Base-by-base conservation (phyloP, 2,329 filamentous ascomycete genomes). In the Neoascochyta sp. region DNA sequence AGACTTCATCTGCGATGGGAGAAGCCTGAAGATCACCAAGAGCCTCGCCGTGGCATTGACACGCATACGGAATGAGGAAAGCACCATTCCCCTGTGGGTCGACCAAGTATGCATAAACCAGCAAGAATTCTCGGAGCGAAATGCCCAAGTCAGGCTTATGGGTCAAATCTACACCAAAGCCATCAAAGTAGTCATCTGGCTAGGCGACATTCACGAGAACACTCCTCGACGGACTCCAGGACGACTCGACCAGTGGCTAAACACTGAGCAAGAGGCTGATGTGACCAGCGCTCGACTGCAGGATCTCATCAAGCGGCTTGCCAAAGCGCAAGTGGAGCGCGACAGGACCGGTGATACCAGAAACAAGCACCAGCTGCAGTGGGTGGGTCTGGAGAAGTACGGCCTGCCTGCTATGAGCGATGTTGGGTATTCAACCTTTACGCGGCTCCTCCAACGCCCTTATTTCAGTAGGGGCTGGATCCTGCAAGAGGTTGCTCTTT, bases 101-200 rank as follows among this genome's bases (percentile, higher is more conserved):
- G 36, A 39, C 22, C 16, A 19, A 10, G 26, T 35, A 9, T 39
- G 32, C 22, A 39, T 39, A 15, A 39, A 36, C 23, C 34, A 38
- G 21, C 13, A 11, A 4, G 20, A 29, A 9, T 4, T 13, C 9
- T 3, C 4, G 4, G 29, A 32, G 17, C 22, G 22, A 6, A 24
- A 11, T 13, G 7, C 21, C 4, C 36, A 39, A 23, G 24, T 39
- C 8, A 18, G 7, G 14, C n/a, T 36, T 12, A 30, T 39, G 32
- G 25, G 31, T 7, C 7, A 12, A 5, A 34, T 34, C 16, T 32
- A 26, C 17, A 19, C 10, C 2, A 26, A 19, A 7, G 29, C 29
- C 9, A 19, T 16, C 14, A 13, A 5, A 11, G 30, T 33, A n/a
- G 12, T 27, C 9, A 23, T 27, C 16, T 33, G 30, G 30, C 24